Evolutionary conservation across 2,329 filamentous ascomycete genomes (phyloP).

Genomic region (Berkeleyomyces rouxiae): DNA sequence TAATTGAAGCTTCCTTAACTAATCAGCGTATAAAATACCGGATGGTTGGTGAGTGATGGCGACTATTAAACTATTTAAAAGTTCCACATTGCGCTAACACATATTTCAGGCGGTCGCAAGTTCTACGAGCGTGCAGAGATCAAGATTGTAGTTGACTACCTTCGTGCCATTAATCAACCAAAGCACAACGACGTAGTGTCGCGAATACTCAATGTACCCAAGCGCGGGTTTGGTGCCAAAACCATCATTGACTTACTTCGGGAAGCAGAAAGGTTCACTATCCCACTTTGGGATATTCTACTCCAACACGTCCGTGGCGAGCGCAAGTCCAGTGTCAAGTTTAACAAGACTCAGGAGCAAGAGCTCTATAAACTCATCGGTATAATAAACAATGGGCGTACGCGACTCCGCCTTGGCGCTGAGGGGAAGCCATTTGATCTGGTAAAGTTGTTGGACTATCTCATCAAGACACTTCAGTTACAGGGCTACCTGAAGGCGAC

Average conservation of each 20-base stretch:
- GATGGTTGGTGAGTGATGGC: constrained; percentile 49
- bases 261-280: constrained; percentile 53
- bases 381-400: constrained; percentile 23
- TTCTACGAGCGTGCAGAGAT: constrained; percentile 90
- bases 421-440: constrained; percentile 22
- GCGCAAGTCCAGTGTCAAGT: constrained; percentile 30
- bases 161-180: constrained; percentile 69
- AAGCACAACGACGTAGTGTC: constrained; percentile 74
- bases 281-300: constrained; percentile 63
- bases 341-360: constrained; percentile 28
- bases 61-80: neutral
- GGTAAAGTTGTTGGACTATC: constrained; percentile 32
- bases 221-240: constrained; percentile 62
- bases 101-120: constrained; percentile 39
- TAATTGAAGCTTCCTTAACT: constrained; percentile 70
- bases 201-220: constrained; percentile 70
- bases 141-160: constrained; percentile 73
- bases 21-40: constrained; percentile 71
- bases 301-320: constrained; percentile 35
- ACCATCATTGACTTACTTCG: constrained; percentile 60
- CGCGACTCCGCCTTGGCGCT: constrained; percentile 19
- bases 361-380: constrained; percentile 31
- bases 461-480: constrained; percentile 52
- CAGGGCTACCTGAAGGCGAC: constrained; percentile 55
- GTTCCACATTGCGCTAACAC: neutral